These are phyloP conservation scores for Agrocybe praecox DNA, from an alignment of 768 basidiomycete genomes.

Conservation along the genomic window DNA sequence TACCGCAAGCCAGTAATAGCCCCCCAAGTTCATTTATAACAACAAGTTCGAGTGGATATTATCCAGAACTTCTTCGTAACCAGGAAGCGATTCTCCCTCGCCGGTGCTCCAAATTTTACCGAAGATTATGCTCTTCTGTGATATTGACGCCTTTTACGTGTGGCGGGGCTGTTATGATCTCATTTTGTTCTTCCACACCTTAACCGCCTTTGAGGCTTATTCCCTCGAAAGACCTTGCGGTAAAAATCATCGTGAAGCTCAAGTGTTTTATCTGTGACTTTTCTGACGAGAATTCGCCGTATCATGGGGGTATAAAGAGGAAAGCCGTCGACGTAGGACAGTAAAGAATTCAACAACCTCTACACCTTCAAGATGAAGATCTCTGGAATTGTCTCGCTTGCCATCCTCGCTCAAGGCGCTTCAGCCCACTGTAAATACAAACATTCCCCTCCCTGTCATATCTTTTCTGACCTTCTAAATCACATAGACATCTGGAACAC, in stretches of 20 bases:
- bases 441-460: not conserved
- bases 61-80: not conserved
- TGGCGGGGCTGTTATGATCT: not conserved
- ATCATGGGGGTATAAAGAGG: conserved; percentile 5
- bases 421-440: conserved; percentile 29
- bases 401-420: conserved; percentile 22
- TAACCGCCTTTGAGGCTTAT: not conserved
- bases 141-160: not conserved
- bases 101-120: not conserved
- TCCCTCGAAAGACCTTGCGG: not conserved
- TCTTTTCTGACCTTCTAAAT: not conserved
- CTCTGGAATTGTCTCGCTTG: conserved; percentile 18
- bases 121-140: not conserved
- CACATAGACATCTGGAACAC: conserved; percentile 32
- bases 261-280: not conserved
- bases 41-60: not conserved
- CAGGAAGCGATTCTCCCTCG: not conserved
- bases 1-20: not conserved
- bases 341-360: not conserved
- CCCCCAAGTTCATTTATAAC: not conserved
- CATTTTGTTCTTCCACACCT: conserved; percentile 3
- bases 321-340: not conserved
- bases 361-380: conserved; percentile 23
- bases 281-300: conserved; percentile 10
- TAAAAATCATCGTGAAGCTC: not conserved